These are phyloP conservation scores for Cladosporium halotolerans DNA, from an alignment of 2,329 filamentous ascomycete species.

Conservation along the genomic window DNA sequence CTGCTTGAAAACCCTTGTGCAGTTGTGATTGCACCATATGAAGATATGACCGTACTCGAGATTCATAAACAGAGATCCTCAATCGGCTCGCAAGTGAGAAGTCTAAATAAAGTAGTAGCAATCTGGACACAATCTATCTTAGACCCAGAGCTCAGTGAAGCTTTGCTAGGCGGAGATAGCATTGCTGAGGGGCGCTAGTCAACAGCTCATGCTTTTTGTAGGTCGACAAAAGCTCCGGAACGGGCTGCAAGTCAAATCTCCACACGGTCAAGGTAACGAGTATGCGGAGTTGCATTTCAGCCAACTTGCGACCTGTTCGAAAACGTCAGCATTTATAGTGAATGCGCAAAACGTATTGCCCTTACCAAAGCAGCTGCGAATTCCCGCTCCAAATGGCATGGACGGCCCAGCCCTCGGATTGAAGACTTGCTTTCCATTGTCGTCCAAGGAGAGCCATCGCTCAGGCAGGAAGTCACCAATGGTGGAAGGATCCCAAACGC, in stretches of 20 bases:
- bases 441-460: slow-evolving; percentile 34
- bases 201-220: slow-evolving; percentile 24
- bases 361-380: slow-evolving; percentile 34
- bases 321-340: neutral
- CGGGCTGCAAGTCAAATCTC: slow-evolving; percentile 1
- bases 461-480: slow-evolving; percentile 34
- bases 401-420: slow-evolving; percentile 31
- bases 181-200: slow-evolving; percentile 25
- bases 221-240: slow-evolving; percentile 13
- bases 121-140: neutral
- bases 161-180: slow-evolving; percentile 19
- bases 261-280: neutral
- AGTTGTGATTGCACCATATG: no score
- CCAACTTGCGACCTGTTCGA: slow-evolving; percentile 18
- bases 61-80: no score
- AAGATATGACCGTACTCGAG: no score
- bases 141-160: neutral
- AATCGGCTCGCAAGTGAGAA: no score
- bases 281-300: slow-evolving; percentile 17
- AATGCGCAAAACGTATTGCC: neutral
- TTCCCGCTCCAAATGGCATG: slow-evolving; percentile 33
- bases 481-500: slow-evolving; percentile 23
- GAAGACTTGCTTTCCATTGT: slow-evolving; percentile 26
- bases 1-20: no score
- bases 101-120: neutral